These are phyloP conservation scores for Asterella californica DNA, from an alignment of 225 moss, liverwort and hornwort species.

Conservation along the genomic window DNA sequence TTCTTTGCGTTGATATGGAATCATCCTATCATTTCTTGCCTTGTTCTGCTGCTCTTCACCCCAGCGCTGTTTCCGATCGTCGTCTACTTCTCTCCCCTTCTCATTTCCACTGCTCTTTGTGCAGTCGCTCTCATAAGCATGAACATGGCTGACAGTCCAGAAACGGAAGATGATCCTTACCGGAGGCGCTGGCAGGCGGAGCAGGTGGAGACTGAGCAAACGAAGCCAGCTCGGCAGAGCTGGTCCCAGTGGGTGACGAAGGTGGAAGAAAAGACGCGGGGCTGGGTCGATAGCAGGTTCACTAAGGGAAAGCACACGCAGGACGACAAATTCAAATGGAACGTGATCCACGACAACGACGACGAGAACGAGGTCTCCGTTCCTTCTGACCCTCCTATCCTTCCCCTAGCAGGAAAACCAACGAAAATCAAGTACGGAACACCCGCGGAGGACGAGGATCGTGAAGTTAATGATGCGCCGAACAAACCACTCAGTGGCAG, in stretches of 20 bases:
- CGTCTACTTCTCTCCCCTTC: constrained; percentile 85
- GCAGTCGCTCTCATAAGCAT: constrained; percentile 78
- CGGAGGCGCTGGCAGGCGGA: constrained; percentile 22
- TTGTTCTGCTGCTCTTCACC: constrained; percentile 70
- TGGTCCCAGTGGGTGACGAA: constrained; percentile 37
- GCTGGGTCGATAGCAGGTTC: constrained; percentile 31
- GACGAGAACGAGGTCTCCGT: constrained; percentile 8
- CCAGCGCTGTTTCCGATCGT: constrained; percentile 85
- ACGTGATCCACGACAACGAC: constrained; percentile 18
- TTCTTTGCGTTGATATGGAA: constrained; percentile 66
- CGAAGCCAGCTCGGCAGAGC: constrained; percentile 27
- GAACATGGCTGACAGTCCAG: constrained; percentile 34
- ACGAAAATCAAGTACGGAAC: constrained; percentile 19
- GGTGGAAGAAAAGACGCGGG: constrained; percentile 28
- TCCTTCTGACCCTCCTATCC: neutral
- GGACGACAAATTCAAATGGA: constrained; percentile 16
- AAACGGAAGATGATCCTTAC: constrained; percentile 13
- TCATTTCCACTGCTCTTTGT: constrained; percentile 81
- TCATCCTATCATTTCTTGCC: constrained; percentile 68
- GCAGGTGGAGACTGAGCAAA: constrained; percentile 16
- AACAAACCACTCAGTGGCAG: neutral
- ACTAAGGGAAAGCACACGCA: constrained; percentile 14
- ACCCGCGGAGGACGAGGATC: constrained; percentile 1
- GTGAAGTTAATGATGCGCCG: neutral
- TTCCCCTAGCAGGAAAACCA: neutral